Base-by-base conservation (phyloP, 805 yeast genomes). In the Clavispora phyllophila region DNA sequence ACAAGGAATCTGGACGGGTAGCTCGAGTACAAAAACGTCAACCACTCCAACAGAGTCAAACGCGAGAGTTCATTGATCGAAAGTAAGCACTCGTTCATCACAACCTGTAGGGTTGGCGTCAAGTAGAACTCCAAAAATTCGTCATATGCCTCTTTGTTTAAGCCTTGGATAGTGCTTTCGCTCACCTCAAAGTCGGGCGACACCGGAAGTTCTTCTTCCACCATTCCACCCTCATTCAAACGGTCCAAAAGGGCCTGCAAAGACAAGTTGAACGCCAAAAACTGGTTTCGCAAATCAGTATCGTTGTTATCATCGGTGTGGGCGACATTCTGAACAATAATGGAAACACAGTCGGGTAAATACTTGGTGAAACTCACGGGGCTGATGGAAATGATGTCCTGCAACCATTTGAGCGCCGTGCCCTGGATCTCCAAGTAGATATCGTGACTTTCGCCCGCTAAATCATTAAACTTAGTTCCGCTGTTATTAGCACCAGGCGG, bases 1-100 rank as follows among this genome's bases (percentile, higher is more conserved):
- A 49, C 51, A 35, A 65, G 59, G 37, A 66, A 66, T 22, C 60
- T 51, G 4, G 58, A 50, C 2, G 68, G 57, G 44, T 83, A 82
- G 50, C 82, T 82, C 22, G 78, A 73, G 56, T 89, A 91, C 32
- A 93, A 70, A 74, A 87, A 79, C 13, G 81, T 79, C 25, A 93
- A 69, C 99, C 99, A 93, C 49, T 90, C 96, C 27, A 93, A 66
- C 19, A 93, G 82, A 0, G 95, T 87, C 26, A 88, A 73, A 45
- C 93, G 75, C 0, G 96, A 85, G 23, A 82, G 79, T 47, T 88
- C 96, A 51, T 86, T 82, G 19, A 58, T 43, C 6, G 63, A 58
- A 36, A 59, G 60, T 18, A 67, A 56, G 43, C 68, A 66, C 57
- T 89, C 95, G 32, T 79, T 59, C 3, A 87, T 82, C 43, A 91